Percentiles rank a stretch among this genome's conserved stretches.
Evolutionary conservation across 805 yeast species (phyloP).

Genomic region (Peterozyma toletana): DNA sequence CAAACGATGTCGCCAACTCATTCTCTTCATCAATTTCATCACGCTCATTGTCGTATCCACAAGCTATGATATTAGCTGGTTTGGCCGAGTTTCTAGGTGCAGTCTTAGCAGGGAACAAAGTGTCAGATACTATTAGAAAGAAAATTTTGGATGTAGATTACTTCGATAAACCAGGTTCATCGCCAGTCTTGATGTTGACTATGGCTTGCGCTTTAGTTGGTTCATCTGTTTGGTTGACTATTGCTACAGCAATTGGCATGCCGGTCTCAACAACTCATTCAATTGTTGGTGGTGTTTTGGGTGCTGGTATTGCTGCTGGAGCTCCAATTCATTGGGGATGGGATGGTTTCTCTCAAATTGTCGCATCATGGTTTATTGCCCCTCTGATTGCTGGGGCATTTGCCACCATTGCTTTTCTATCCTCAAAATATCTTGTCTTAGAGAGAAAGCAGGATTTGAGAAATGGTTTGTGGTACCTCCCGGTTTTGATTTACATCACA

Average conservation of each 20-base stretch:
- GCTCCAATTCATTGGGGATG: constrained; percentile 66
- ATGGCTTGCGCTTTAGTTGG: constrained; percentile 75
- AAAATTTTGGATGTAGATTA: constrained; percentile 48
- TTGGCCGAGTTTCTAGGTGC: constrained; percentile 73
- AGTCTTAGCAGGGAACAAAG: constrained; percentile 65
- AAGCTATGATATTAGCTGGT: constrained; percentile 68
- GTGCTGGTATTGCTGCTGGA: constrained; percentile 72
- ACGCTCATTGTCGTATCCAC: constrained; percentile 61
- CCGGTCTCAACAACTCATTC: constrained; percentile 84
- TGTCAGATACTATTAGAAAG: constrained; percentile 63
- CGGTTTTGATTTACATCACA: constrained; percentile 52
- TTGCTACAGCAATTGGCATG: constrained; percentile 62
- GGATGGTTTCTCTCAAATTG: constrained; percentile 63
- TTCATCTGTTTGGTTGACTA: constrained; percentile 60
- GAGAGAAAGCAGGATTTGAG: constrained; percentile 49
- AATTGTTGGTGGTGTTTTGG: constrained; percentile 69
- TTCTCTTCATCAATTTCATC: constrained; percentile 72
- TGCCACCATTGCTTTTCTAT: constrained; percentile 49
- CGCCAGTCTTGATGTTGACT: constrained; percentile 53
- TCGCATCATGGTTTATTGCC: constrained; percentile 78
- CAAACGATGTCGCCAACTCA: constrained; percentile 78
- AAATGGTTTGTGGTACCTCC: constrained; percentile 52
- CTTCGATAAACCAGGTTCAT: constrained; percentile 44
- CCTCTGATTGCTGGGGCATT: constrained; percentile 63
- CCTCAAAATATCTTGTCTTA: constrained; percentile 53